Evolutionary conservation across 441 rosid species (phyloP), one percentile per base, ranked within the genome.

Genomic region (Eruca vesicaria): DNA sequence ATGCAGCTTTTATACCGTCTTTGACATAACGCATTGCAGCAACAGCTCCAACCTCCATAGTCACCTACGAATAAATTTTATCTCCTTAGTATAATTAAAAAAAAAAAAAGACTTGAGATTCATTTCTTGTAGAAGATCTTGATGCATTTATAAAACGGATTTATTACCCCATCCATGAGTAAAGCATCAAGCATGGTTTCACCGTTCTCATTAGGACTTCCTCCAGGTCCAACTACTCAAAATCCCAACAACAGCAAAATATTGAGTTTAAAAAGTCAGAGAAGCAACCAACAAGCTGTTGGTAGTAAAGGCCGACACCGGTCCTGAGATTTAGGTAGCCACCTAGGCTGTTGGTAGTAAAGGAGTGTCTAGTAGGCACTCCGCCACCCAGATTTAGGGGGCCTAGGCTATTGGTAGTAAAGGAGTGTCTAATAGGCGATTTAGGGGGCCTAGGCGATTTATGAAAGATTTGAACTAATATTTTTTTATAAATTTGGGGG

Each of bases 21-120:
- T 89, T 94, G 45, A 94, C 92, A 76, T 82, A 87, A 69, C 96
- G 87, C 99, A 94, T 94, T 62, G 92, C 97, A 83, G 94, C 99
- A 79, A 94, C 93, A 64, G 99, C 99, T 80, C 99, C 99, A 65
- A 89, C 97, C 84, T 92, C 99, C 99, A 94, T 94, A 4, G 97
- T 94, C 58, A 84, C 93, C 99, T 92, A 85, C 8, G 76, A 77
- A 4, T 31, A 31, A 45, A 15, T 41, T 16, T 41, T 5, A 84
- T 62, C 65, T 82, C 84, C 91, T 89, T 86, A 76, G 79, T 15
- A 63, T 64, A 33, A 1, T 23, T 1, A 23, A 65, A 3, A 10
- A 18, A 41, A 21, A 63, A 23, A 3, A 14, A n/a, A 20, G 5
- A 61, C 32, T 68, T 63, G 16, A 57, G 56, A 77, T 23, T 72